A percentile compares a stretch with the other conserved stretches of the same genome.
Evolutionary conservation across 2,329 filamentous ascomycete genomes (phyloP).

Genomic region (Alternaria panax): DNA sequence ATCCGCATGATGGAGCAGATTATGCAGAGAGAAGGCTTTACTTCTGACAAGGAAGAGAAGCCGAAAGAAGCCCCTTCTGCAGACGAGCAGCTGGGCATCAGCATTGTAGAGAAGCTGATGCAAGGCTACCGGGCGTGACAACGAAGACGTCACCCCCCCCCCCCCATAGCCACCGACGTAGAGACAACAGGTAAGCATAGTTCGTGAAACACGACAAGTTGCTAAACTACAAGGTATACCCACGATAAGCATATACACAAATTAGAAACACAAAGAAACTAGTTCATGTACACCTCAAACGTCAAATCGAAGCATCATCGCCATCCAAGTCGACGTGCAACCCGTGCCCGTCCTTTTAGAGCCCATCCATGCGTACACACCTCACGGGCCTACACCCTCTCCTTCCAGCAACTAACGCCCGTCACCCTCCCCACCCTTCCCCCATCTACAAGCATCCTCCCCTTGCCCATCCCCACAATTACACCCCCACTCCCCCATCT

Average conservation of each 20-base stretch:
- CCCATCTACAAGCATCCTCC: conserved; percentile 15
- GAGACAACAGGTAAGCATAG: not conserved
- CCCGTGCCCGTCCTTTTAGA: not conserved
- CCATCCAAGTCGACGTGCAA: not conserved
- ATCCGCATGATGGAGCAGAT: conserved; percentile 49
- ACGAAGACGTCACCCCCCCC: not conserved
- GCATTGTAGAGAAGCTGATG: conserved; percentile 45
- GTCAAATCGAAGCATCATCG: not conserved
- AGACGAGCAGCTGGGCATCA: conserved; percentile 45
- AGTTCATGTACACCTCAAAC: not conserved
- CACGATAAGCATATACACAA: not conserved
- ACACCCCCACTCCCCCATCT: conserved; percentile 11
- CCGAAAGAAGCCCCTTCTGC: conserved; percentile 17
- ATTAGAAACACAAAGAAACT: not conserved
- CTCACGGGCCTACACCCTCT: not conserved
- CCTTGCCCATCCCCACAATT: conserved; percentile 16
- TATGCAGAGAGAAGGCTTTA: conserved; percentile 33
- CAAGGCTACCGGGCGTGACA: conserved; percentile 29
- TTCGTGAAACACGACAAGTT: conserved; percentile 28
- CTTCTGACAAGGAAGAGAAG: conserved; percentile 12
- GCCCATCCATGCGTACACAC: not conserved
- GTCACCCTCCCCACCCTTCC: conserved; percentile 25
- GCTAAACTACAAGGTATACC: conserved; percentile 64
- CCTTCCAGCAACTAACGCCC: conserved; percentile 14
- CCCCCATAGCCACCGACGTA: not conserved